Conservation (phyloP, 1,139 yeast species). For the Hyphopichia fennica region DNA sequence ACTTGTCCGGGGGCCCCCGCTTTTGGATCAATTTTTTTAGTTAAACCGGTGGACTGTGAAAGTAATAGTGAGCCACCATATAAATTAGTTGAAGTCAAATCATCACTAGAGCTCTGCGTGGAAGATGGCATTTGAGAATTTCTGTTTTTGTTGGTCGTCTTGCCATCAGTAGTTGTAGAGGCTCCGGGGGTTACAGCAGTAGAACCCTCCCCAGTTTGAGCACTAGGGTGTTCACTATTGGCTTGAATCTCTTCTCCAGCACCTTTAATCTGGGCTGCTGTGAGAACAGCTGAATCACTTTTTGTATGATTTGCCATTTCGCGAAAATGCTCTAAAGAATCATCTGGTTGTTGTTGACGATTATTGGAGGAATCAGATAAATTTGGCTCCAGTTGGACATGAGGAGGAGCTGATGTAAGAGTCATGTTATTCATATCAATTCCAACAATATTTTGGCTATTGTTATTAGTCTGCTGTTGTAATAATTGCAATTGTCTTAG, state of each 20-base stretch:
- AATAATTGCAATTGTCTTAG: background rate
- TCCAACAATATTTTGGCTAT: background rate
- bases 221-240: background rate
- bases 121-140: conserved; percentile 6
- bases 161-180: background rate
- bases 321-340: background rate
- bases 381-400: background rate
- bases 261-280: background rate
- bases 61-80: conserved; percentile 47
- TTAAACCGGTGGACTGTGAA: conserved; percentile 48
- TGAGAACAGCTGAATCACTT: background rate
- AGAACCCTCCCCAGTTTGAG: background rate
- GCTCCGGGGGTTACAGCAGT: no score
- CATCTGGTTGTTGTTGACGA: background rate
- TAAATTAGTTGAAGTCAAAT: conserved; percentile 29
- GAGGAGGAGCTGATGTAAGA: background rate
- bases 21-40: conserved; percentile 34
- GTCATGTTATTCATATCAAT: background rate
- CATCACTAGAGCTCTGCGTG: conserved; percentile 28
- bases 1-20: background rate
- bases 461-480: background rate
- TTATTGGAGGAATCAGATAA: background rate
- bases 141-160: background rate
- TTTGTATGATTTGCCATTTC: background rate
- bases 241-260: background rate